Conservation (phyloP, 805 yeast genomes). For the Sugiyamaella smithiae region DNA sequence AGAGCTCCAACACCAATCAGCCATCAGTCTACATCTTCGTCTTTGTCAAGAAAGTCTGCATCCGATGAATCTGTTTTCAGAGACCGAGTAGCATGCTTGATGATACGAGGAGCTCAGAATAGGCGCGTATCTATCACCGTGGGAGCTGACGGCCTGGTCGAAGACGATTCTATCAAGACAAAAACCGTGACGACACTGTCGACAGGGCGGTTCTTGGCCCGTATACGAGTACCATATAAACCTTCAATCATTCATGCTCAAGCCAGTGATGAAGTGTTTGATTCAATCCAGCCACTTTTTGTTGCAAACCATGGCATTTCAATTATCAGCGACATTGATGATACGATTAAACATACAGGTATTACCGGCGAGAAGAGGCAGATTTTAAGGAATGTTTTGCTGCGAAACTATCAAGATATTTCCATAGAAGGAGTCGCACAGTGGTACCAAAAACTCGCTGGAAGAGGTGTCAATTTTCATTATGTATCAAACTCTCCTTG, state of each 20-base stretch:
- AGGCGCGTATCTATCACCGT: slow-evolving; percentile 54
- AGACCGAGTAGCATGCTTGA: slow-evolving; percentile 65
- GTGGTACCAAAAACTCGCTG: slow-evolving; percentile 61
- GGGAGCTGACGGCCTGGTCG: slow-evolving; percentile 42
- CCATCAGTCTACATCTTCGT: not conserved
- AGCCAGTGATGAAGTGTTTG: slow-evolving; percentile 41
- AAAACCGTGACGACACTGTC: slow-evolving; percentile 52
- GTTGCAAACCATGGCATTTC: slow-evolving; percentile 49
- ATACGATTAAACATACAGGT: slow-evolving; percentile 88
- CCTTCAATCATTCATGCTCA: slow-evolving; percentile 51
- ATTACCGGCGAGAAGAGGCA: slow-evolving; percentile 85
- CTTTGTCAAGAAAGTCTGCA: not conserved
- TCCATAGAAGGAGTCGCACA: slow-evolving; percentile 67
- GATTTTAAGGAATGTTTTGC: slow-evolving; percentile 72
- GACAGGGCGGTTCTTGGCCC: slow-evolving; percentile 62
- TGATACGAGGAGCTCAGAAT: slow-evolving; percentile 62
- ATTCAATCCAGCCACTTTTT: slow-evolving; percentile 44
- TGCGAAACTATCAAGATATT: slow-evolving; percentile 64
- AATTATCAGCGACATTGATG: slow-evolving; percentile 89
- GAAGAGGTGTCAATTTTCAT: slow-evolving; percentile 61
- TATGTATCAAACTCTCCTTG: slow-evolving; percentile 96
- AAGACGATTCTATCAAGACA: not conserved
- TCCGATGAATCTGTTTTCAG: slow-evolving; percentile 40
- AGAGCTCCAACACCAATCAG: not conserved
- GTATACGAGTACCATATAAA: slow-evolving; percentile 52